These are phyloP conservation scores for Castanopsis chinensis DNA, from an alignment of 306 rosid species.

Conservation along the genomic window DNA sequence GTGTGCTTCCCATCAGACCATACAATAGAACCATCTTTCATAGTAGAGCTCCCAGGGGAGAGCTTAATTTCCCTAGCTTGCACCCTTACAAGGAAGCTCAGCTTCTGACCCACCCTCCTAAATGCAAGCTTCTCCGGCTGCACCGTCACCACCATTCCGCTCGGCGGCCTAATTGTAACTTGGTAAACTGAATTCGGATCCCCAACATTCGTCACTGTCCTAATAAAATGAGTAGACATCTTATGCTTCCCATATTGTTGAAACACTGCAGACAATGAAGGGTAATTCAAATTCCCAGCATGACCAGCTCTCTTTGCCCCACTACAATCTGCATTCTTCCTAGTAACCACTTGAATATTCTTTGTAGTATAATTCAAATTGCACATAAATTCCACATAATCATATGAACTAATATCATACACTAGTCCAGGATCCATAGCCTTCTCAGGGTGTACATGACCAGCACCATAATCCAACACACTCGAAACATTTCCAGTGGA, in stretches of 20 bases:
- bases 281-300: slow-evolving; percentile 77
- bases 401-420: slow-evolving; percentile 50
- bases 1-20: slow-evolving; percentile 84
- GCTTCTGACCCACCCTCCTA: slow-evolving; percentile 70
- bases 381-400: slow-evolving; percentile 83
- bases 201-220: slow-evolving; percentile 85
- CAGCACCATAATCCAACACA: slow-evolving; percentile 72
- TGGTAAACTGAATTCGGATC: slow-evolving; percentile 63
- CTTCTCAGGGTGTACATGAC: slow-evolving; percentile 83
- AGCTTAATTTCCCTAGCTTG: slow-evolving; percentile 60
- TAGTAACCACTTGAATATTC: slow-evolving; percentile 59
- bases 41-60: slow-evolving; percentile 64
- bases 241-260: slow-evolving; percentile 73
- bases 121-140: slow-evolving; percentile 65
- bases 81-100: slow-evolving; percentile 84
- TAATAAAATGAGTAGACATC: slow-evolving; percentile 80
- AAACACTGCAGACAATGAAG: slow-evolving; percentile 71
- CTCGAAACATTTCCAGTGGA: slow-evolving; percentile 78
- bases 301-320: slow-evolving; percentile 76
- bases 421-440: slow-evolving; percentile 87
- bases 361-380: slow-evolving; percentile 71
- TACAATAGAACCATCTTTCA: slow-evolving; percentile 60
- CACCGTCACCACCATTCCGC: slow-evolving; percentile 58
- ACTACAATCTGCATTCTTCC: slow-evolving; percentile 66
- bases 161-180: slow-evolving; percentile 52